These are phyloP conservation scores for Dactylellina leptospora DNA, from an alignment of 2,329 filamentous ascomycete species.

Conservation along the genomic window DNA sequence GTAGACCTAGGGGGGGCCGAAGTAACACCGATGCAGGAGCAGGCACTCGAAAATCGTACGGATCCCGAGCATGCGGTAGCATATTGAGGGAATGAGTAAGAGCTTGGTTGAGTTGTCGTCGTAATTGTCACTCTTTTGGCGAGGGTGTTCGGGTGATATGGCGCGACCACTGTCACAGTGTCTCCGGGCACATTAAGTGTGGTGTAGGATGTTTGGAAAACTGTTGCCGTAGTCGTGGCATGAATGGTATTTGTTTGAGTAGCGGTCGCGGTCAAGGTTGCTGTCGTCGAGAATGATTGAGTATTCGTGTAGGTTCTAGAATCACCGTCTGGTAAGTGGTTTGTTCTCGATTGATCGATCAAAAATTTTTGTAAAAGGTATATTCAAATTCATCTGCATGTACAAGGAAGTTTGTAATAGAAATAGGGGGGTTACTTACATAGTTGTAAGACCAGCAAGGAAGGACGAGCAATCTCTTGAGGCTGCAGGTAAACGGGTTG, in stretches of 20 bases:
- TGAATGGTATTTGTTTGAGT: neutral
- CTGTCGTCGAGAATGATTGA: neutral
- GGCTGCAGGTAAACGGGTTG: neutral
- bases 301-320: constrained; percentile 3
- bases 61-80: constrained; percentile 5
- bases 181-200: neutral
- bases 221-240: neutral
- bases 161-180: neutral
- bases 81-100: constrained; percentile 3
- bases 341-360: neutral
- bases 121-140: neutral
- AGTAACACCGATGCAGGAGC: constrained; percentile 27
- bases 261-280: too few species aligned
- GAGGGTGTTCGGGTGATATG: neutral
- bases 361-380: neutral
- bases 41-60: constrained; percentile 18
- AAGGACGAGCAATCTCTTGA: constrained; percentile 1
- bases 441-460: neutral
- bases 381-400: too few species aligned
- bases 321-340: neutral
- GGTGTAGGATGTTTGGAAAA: neutral
- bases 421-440: too few species aligned
- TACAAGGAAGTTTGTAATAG: too few species aligned
- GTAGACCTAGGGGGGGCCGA: constrained; percentile 9
- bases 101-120: neutral